These are phyloP conservation scores for Phytophthora ohioensis DNA, from an alignment of 352 stramenopile species.

Conservation along the genomic window DNA sequence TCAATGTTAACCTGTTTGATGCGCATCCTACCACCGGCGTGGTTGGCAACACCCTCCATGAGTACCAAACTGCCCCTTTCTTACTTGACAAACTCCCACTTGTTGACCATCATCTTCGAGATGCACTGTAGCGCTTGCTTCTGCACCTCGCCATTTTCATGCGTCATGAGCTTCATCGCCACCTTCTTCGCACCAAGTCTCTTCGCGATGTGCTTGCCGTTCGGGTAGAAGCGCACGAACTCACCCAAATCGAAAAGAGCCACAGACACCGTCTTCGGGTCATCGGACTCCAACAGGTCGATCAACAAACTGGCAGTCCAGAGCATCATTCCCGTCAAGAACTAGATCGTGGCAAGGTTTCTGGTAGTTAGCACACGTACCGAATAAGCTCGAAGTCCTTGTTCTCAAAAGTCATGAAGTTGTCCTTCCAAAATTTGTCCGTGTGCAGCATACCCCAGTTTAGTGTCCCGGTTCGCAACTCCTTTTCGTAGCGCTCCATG, in stretches of 20 bases:
- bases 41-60: background rate
- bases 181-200: constrained; percentile 96
- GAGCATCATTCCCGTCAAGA: constrained; percentile 1
- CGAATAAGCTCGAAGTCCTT: constrained; percentile 96
- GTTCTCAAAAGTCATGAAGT: constrained; percentile 96
- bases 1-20: constrained; percentile 24
- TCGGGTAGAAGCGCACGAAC: constrained; percentile 98
- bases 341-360: background rate
- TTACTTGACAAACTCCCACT: constrained; percentile 96
- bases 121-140: constrained; percentile 98
- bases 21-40: constrained; percentile 4
- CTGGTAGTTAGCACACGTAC: constrained; percentile 42
- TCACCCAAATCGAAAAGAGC: constrained; percentile 98
- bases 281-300: constrained; percentile 91
- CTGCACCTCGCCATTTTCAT: constrained; percentile 96
- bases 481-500: constrained; percentile 97
- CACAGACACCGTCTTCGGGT: constrained; percentile 95
- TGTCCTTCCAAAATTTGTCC: constrained; percentile 99
- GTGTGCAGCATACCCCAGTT: constrained; percentile 97
- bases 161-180: constrained; percentile 98
- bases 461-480: constrained; percentile 94
- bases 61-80: constrained; percentile 9
- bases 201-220: constrained; percentile 96
- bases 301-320: constrained; percentile 88
- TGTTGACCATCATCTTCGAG: constrained; percentile 99